Percentiles rank a stretch among this genome's conserved stretches.
Conservation (phyloP, 2,329 filamentous ascomycete species). For the Fusarium xyrophilum region DNA sequence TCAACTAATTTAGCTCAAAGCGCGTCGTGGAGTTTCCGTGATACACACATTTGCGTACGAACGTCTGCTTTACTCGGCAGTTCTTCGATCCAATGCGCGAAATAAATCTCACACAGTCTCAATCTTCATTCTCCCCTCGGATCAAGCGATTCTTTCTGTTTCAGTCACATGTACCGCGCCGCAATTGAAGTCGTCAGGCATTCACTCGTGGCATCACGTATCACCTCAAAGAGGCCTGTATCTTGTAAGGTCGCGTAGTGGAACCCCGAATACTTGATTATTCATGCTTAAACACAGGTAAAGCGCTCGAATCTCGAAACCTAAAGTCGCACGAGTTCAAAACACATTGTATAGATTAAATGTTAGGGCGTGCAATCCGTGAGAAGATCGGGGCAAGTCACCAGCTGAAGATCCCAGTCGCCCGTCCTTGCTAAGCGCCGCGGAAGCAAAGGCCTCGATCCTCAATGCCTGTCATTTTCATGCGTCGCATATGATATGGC, state of each 20-base stretch:
- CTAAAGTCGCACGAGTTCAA: background rate
- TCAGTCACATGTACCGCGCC: background rate
- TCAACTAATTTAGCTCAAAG: background rate
- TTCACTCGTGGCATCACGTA: background rate
- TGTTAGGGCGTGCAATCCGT: background rate
- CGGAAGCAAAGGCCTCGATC: background rate
- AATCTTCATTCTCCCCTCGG: background rate
- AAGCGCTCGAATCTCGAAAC: background rate
- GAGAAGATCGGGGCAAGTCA: background rate
- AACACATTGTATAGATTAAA: background rate
- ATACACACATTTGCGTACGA: background rate
- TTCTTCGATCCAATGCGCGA: background rate
- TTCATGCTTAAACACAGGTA: background rate
- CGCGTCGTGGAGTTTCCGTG: background rate
- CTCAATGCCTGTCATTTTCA: slow-evolving; percentile 1
- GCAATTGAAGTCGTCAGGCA: background rate
- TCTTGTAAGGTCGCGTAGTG: background rate
- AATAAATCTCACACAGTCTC: background rate
- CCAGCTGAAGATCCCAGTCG: background rate
- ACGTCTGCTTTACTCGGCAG: background rate
- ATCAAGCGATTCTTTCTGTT: background rate
- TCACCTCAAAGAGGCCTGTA: background rate
- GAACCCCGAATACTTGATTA: background rate
- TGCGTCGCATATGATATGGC: background rate
- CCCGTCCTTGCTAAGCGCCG: background rate